Percentiles rank a stretch among this genome's conserved stretches.
These are phyloP conservation scores for Davidsoniella australis DNA, from an alignment of 2,329 filamentous ascomycete genomes.

Conservation along the genomic window DNA sequence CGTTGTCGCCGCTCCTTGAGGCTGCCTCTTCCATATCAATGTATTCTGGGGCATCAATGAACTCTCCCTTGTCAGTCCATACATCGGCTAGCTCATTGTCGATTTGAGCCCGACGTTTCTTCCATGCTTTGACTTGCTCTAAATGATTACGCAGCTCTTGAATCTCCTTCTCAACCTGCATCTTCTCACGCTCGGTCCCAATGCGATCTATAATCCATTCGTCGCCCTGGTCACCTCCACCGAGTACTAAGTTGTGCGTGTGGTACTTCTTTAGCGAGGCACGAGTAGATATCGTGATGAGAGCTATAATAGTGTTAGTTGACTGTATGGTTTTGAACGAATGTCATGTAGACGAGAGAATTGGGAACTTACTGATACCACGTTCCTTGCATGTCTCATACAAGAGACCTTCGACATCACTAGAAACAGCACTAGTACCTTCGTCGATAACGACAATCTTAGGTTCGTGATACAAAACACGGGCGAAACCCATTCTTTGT, in stretches of 20 bases:
- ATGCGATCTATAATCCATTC: conserved; percentile 90
- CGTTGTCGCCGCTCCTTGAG: no score
- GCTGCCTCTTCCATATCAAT: conserved; percentile 15
- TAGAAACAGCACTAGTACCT: conserved; percentile 83
- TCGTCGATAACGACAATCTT: conserved; percentile 90
- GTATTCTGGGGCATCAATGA: conserved; percentile 31
- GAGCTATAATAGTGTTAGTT: conserved; percentile 32
- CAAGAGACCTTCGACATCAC: conserved; percentile 81
- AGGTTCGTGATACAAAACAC: conserved; percentile 86
- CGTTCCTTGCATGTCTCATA: conserved; percentile 88
- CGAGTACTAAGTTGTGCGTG: conserved; percentile 74
- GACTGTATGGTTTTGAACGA: neutral
- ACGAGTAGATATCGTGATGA: conserved; percentile 91
- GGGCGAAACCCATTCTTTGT: conserved; percentile 81
- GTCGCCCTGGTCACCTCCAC: conserved; percentile 61
- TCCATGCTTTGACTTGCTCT: conserved; percentile 70
- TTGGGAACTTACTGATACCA: conserved; percentile 58
- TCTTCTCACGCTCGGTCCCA: conserved; percentile 82
- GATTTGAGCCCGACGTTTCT: conserved; percentile 60
- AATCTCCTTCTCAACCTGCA: conserved; percentile 81
- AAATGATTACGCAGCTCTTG: conserved; percentile 67
- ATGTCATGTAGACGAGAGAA: no score
- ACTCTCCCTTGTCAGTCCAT: conserved; percentile 37
- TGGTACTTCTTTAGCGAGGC: conserved; percentile 93
- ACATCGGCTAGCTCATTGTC: conserved; percentile 58